Percentiles rank a stretch among this genome's conserved stretches.
phyloP scores from a whole-genome alignment of 768 basidiomycete species.

The Mycena galericulata region DNA sequence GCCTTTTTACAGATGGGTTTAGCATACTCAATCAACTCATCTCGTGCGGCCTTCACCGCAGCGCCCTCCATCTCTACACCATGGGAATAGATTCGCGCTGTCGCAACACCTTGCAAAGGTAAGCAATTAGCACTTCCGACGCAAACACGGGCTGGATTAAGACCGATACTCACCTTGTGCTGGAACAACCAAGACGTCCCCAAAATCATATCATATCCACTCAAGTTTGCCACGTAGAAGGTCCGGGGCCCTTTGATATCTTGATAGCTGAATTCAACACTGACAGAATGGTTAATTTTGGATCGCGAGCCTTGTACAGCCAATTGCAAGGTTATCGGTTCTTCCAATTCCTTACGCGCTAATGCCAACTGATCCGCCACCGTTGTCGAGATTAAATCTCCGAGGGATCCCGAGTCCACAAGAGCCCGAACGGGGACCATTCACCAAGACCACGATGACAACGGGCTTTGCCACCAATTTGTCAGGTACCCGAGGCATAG shows the following conservation, averaged over 20 bases:
- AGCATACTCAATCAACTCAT: conserved; percentile 13
- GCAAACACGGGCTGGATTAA: too few species aligned
- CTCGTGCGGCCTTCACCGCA: neutral
- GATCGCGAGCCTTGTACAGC: conserved; percentile 44
- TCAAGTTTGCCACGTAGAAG: conserved; percentile 43
- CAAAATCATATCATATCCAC: conserved; percentile 42
- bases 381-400: conserved; percentile 46
- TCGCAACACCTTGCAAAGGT: conserved; percentile 22
- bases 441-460: neutral
- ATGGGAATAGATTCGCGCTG: neutral
- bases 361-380: conserved; percentile 42
- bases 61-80: neutral
- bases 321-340: conserved; percentile 41
- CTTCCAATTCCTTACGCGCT: conserved; percentile 23
- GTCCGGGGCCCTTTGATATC: conserved; percentile 14
- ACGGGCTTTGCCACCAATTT: conserved; percentile 10
- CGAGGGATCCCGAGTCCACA: conserved; percentile 39
- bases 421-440: conserved; percentile 6
- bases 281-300: conserved; percentile 36
- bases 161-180: neutral
- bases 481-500: conserved; percentile 3
- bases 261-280: conserved; percentile 27
- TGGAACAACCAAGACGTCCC: conserved; percentile 41
- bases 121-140: too few species aligned
- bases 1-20: conserved; percentile 36